Conservation (phyloP, 371 early-diverging fungal species). For the Syncephalastrum monosporum region DNA sequence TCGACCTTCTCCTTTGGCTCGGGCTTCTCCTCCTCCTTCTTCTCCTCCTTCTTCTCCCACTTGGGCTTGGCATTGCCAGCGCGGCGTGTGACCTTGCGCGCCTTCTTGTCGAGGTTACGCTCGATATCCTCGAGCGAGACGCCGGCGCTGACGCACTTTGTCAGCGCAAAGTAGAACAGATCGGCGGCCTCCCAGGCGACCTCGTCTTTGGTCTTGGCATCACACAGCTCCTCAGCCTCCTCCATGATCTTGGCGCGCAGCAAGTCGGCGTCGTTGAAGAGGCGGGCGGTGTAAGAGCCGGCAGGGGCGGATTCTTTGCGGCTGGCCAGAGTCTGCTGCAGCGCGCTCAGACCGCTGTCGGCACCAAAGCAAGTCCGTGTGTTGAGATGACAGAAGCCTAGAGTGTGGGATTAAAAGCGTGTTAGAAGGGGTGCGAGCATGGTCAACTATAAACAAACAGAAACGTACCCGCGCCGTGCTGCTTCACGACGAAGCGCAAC, state of each 20-base stretch:
- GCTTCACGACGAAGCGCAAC: constrained; percentile 84
- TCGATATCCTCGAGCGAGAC: constrained; percentile 87
- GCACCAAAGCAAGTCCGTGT: constrained; percentile 92
- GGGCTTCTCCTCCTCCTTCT: constrained; percentile 16
- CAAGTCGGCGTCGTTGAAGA: constrained; percentile 82
- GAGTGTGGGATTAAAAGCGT: too few species aligned
- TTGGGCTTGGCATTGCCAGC: constrained; percentile 94
- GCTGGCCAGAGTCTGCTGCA: constrained; percentile 62
- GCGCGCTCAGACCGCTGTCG: constrained; percentile 70
- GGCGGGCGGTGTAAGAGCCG: constrained; percentile 89
- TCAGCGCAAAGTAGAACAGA: constrained; percentile 92
- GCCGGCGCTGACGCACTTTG: constrained; percentile 81
- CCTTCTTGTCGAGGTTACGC: constrained; percentile 76
- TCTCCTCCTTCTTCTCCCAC: constrained; percentile 34
- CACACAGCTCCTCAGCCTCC: constrained; percentile 92
- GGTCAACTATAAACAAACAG: neutral
- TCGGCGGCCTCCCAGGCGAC: constrained; percentile 97
- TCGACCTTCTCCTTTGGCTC: constrained; percentile 18
- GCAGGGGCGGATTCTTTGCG: constrained; percentile 75
- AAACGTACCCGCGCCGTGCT: constrained; percentile 76
- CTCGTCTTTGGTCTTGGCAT: constrained; percentile 73
- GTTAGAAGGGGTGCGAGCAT: too few species aligned
- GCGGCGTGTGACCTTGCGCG: constrained; percentile 86
- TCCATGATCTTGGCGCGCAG: constrained; percentile 93
- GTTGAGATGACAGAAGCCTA: constrained; percentile 93